Base-by-base conservation (phyloP, 371 early-diverging fungal species). In the Gilbertella persicaria region DNA sequence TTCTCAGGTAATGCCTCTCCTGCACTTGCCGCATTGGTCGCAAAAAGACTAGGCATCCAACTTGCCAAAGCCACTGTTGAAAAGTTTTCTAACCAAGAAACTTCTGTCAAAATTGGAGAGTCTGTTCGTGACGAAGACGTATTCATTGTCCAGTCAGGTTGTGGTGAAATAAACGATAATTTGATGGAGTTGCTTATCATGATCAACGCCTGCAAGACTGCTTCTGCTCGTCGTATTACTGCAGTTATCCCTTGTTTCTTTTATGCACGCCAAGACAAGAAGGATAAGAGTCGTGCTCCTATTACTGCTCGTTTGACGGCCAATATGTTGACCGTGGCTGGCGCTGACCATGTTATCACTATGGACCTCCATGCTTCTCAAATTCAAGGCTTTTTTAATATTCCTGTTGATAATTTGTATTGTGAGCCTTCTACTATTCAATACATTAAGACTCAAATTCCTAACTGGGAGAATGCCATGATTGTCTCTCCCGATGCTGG, bases 401-500 rank as follows among this genome's bases (percentile, higher is more conserved):
- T 95, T 55, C 97, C 97, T 26, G 97, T 98, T 45, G 98, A 98
- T 63, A 96, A 97, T 72, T 72, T 98, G 57, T 93, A 91, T 54
- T 93, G 89, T 13, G 92, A 96, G 78, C 98, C 97, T 10, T 83
- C 86, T 45, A 92, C 89, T 52, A 73, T 94, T 48, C 91, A 92
- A 67, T 95, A 95, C 60, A 95, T 98, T 57, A 75, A 71, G 49
- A 91, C 90, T 14, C 78, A 88, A 48, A 86, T 97, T 45, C 84
- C 87, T 24, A 86, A 93, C 55, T 92, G 82, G 74, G 71, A 83
- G 66, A 88, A 89, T 53, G 92, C 85, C 25, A 88, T 95, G 39
- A 94, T 98, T 70, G 95, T 96, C 30, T 92, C 93, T n/a, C 96
- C 96, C n/a, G 97, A 98, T 82, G 97, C 97, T 19, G 98, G 98